Evolutionary conservation across 768 basidiomycete genomes (phyloP).

Genomic region (Tricholoma hemisulphureum): DNA sequence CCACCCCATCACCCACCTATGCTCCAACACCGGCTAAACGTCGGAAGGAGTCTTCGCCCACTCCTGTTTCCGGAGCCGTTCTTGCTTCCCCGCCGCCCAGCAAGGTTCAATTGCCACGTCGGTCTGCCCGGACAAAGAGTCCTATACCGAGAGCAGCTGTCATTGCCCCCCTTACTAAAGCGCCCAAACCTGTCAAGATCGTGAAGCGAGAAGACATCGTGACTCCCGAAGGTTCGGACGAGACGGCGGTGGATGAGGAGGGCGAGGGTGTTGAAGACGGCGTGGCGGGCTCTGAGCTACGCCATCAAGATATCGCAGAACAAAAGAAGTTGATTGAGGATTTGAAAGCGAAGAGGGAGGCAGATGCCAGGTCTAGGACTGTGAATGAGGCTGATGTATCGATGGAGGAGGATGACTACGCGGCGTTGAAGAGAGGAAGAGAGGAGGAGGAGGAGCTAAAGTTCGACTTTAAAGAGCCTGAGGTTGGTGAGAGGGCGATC

Average conservation of each 20-base stretch:
- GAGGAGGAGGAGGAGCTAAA: constrained; percentile 50
- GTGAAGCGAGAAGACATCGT: constrained; percentile 32
- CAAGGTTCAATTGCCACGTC: constrained; percentile 19
- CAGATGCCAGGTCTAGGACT: constrained; percentile 22
- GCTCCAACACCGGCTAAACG: constrained; percentile 55
- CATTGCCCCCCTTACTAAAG: constrained; percentile 37
- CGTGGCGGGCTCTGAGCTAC: constrained; percentile 60
- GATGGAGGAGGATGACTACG: constrained; percentile 38
- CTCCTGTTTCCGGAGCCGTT: constrained; percentile 39
- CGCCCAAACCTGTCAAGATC: constrained; percentile 34
- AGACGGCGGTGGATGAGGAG: constrained; percentile 67
- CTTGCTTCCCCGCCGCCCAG: constrained; percentile 37
- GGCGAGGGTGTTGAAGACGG: constrained; percentile 49
- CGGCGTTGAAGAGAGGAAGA: constrained; percentile 52
- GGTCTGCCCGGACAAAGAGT: constrained; percentile 43
- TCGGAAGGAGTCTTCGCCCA: constrained; percentile 61
- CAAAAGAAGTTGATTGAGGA: constrained; percentile 74
- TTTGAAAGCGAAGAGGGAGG: constrained; percentile 64
- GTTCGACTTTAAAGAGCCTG: constrained; percentile 72
- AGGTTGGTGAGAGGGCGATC: constrained; percentile 50
- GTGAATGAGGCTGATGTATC: constrained; percentile 50
- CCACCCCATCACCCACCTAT: constrained; percentile 41
- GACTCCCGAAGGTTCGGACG: constrained; percentile 57
- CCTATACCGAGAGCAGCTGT: constrained; percentile 34
- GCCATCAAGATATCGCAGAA: constrained; percentile 69